These are phyloP conservation scores for Funneliformis mosseae DNA, from an alignment of 192 early-diverging fungal species.

Conservation along the genomic window DNA sequence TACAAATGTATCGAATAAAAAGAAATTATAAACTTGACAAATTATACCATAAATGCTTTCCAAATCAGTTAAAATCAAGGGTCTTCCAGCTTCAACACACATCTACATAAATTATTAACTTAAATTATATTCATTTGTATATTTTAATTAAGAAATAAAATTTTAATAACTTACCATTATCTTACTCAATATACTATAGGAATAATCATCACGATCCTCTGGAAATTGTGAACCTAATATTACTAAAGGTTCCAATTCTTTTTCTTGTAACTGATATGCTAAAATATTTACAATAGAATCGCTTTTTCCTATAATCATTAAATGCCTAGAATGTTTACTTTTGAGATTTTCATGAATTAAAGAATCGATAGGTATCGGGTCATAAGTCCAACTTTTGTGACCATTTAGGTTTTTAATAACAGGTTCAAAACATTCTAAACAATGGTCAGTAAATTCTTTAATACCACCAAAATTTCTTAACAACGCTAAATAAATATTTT, in stretches of 20 bases:
- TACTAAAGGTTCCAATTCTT: slow-evolving; percentile 27
- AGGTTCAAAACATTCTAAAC: not conserved
- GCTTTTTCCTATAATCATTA: slow-evolving; percentile 37
- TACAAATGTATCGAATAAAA: not conserved
- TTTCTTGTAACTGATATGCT: slow-evolving; percentile 23
- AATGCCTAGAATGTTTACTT: slow-evolving; percentile 18
- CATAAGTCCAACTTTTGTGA: not conserved
- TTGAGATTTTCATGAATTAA: slow-evolving; percentile 29
- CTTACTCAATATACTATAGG: slow-evolving; percentile 33
- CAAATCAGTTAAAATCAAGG: slow-evolving; percentile 16
- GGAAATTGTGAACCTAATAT: slow-evolving; percentile 34
- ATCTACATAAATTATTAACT: not conserved
- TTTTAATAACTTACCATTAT: slow-evolving; percentile 21
- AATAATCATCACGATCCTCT: slow-evolving; percentile 36
- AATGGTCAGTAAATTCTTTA: not conserved
- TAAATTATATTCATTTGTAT: no score
- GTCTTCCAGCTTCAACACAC: slow-evolving; percentile 30
- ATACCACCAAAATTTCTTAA: slow-evolving; percentile 34
- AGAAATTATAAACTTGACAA: not conserved
- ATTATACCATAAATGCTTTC: slow-evolving; percentile 18
- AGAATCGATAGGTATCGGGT: slow-evolving; percentile 18
- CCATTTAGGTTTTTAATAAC: not conserved
- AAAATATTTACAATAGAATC: slow-evolving; percentile 31
- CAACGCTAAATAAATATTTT: slow-evolving; percentile 23
- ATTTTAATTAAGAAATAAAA: no score